phyloP scores from a whole-genome alignment of 495 filamentous ascomycete species.

The Mytilinidion resinicola region DNA sequence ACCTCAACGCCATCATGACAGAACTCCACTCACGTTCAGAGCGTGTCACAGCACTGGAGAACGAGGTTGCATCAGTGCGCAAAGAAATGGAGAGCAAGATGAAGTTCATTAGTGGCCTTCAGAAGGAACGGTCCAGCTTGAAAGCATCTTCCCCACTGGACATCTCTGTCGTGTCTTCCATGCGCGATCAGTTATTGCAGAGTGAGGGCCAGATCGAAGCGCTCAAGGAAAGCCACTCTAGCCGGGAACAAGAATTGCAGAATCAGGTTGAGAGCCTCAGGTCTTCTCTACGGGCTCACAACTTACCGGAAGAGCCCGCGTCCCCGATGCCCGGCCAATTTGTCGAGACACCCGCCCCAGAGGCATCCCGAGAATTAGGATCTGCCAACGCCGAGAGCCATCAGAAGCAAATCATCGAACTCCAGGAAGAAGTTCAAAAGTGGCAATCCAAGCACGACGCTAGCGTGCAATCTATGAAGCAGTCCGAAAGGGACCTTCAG shows the following conservation, averaged over 20 bases:
- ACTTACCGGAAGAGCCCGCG: slow-evolving; percentile 10
- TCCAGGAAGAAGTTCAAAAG: slow-evolving; percentile 67
- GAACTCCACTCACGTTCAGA: slow-evolving; percentile 84
- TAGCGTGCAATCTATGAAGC: slow-evolving; percentile 64
- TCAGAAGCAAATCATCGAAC: slow-evolving; percentile 57
- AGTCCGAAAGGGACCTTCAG: slow-evolving; percentile 65
- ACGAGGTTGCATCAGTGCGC: slow-evolving; percentile 73
- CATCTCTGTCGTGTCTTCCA: slow-evolving; percentile 79
- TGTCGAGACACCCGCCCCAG: slow-evolving; percentile 21
- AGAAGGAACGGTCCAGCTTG: slow-evolving; percentile 83
- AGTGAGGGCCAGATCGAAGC: slow-evolving; percentile 72
- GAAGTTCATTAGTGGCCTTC: slow-evolving; percentile 88
- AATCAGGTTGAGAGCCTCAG: slow-evolving; percentile 63
- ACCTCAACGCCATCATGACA: slow-evolving; percentile 86
- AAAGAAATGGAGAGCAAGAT: slow-evolving; percentile 96
- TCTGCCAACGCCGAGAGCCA: slow-evolving; percentile 34
- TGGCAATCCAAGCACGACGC: slow-evolving; percentile 71
- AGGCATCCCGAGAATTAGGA: slow-evolving; percentile 31
- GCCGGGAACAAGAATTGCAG: slow-evolving; percentile 66
- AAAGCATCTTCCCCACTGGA: slow-evolving; percentile 79
- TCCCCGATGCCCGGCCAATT: slow-evolving; percentile 28
- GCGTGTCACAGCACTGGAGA: slow-evolving; percentile 80
- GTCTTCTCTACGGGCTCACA: slow-evolving; percentile 30
- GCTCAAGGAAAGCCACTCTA: slow-evolving; percentile 64
- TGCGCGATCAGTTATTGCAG: slow-evolving; percentile 81